Conservation (phyloP, 202 grass and related monocot species). For the Cymbopogon flexuosus region DNA sequence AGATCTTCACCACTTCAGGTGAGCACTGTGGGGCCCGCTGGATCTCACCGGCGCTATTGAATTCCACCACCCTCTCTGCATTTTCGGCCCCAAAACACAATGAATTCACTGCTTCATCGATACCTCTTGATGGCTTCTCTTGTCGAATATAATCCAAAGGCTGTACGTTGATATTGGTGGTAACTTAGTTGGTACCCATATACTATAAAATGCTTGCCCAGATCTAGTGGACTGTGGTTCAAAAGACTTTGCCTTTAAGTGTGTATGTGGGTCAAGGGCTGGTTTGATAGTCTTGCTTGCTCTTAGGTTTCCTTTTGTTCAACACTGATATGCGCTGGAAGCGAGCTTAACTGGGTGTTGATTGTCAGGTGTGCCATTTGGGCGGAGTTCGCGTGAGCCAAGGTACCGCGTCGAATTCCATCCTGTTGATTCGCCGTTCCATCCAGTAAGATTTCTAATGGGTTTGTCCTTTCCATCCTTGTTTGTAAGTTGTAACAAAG, state of each 20-base stretch:
- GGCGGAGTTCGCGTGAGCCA: constrained; percentile 73
- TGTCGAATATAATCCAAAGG: background rate
- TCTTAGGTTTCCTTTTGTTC: background rate
- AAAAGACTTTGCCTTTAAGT: background rate
- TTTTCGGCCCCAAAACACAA: background rate
- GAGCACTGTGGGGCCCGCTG: background rate
- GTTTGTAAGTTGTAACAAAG: background rate
- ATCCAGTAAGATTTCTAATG: constrained; percentile 47
- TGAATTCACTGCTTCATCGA: background rate
- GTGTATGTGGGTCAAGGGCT: background rate
- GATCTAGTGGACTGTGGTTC: background rate
- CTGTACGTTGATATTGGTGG: background rate
- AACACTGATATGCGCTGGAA: background rate
- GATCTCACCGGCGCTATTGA: background rate
- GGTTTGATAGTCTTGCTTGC: background rate
- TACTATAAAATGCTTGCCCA: background rate
- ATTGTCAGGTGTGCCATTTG: constrained; percentile 65
- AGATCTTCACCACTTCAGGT: constrained; percentile 53
- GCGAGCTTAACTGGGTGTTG: background rate
- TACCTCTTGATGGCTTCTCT: background rate
- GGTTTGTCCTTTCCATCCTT: background rate
- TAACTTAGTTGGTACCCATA: background rate
- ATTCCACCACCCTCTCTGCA: too few species aligned
- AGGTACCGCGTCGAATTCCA: constrained; percentile 76
- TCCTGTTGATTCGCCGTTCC: constrained; percentile 46